Conservation (phyloP, 306 rosid genomes). For the Sphenostylis stenocarpa region DNA sequence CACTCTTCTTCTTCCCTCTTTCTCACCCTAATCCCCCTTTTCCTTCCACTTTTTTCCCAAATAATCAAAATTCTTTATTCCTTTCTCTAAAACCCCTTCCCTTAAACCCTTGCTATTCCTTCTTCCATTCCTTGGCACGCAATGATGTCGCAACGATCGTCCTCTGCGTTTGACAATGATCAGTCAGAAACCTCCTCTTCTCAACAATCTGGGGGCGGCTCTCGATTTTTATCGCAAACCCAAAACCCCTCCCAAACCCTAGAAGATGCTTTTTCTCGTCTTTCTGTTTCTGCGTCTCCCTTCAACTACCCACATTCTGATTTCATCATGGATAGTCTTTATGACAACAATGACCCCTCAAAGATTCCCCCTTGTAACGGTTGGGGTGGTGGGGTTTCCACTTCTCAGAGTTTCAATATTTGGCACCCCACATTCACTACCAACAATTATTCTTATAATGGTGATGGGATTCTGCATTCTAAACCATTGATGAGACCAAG, state of each 20-base stretch:
- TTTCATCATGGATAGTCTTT: background rate
- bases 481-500: background rate
- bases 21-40: background rate
- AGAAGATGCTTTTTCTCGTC: slow-evolving; percentile 41
- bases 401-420: slow-evolving; percentile 1
- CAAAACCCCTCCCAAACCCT: slow-evolving; percentile 37
- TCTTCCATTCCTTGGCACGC: background rate
- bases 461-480: background rate
- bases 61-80: background rate
- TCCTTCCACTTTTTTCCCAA: background rate
- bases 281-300: slow-evolving; percentile 20
- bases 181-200: background rate
- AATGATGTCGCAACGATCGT: slow-evolving; percentile 25
- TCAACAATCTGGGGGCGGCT: background rate
- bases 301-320: background rate
- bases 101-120: background rate
- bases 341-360: background rate
- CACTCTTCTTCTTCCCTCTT: background rate
- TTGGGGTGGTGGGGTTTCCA: background rate
- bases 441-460: background rate
- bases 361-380: background rate
- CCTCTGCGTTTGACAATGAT: background rate
- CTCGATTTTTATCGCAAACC: background rate
- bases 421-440: background rate
- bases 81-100: background rate